Base-by-base conservation (phyloP, 352 stramenopile species). In the Globisporangium iwayamae region DNA sequence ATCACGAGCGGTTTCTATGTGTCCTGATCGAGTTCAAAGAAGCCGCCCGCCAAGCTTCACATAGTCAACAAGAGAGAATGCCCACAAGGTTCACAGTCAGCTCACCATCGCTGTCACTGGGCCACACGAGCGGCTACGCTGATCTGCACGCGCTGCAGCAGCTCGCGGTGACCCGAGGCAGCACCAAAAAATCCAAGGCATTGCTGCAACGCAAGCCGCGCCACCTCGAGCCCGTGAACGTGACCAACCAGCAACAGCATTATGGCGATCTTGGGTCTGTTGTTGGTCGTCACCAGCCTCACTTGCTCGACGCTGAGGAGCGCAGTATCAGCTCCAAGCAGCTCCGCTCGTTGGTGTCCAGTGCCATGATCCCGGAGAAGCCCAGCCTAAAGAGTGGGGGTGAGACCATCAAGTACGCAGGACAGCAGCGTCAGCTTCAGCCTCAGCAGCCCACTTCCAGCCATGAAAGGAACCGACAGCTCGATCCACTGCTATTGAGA, bases 281-380 rank as follows among this genome's bases (percentile, higher is more conserved):
- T 20, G 41, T 3, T 4, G 41, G 41, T 47, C 4, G 30, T 9
- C 48, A 22, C 2, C 48, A 43, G 4, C 30, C 30, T 4, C 51
- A 45, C 16, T 22, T 57, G 30, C 18, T 57, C 8, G 51, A 57
- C n/a, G 18, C 18, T 10, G 51, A 57, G 13, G 16, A 43, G 51
- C 30, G 18, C 9, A 25, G 0, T 6, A 56, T 56, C 50, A 56
- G 50, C 50, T 56, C 50, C 50, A 56, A 56, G 50, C 50, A 56
- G 32, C 18, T 56, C 28, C 13, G 50, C 14, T 41, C 30, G 10
- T 30, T 57, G 4, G 51, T 57, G 9, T 56, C 51, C 16, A 41
- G 14, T 48, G 39, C 28, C 6, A 8, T 18, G 25, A 8, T 20
- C 8, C 18, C 16, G 11, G 50, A 56, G 14, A 56, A n/a, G 14